Conservation (phyloP, 192 early-diverging fungal species). For the Backusella morwellensis region DNA sequence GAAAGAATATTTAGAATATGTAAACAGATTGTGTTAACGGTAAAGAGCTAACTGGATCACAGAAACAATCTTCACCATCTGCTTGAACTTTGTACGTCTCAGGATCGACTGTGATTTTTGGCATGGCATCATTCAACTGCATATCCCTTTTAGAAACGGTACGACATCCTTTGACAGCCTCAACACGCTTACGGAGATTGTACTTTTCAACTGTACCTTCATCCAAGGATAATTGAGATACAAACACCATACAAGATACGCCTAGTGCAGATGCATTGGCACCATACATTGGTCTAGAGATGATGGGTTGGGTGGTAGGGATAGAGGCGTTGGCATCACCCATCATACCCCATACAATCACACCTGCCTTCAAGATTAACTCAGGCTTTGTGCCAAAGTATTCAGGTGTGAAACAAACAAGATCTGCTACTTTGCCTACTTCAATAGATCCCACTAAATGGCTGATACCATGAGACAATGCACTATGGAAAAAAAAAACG, state of each 20-base stretch:
- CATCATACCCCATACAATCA: constrained; percentile 82
- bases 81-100: constrained; percentile 88
- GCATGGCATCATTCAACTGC: constrained; percentile 79
- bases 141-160: constrained; percentile 80
- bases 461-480: constrained; percentile 82
- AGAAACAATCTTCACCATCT: constrained; percentile 66
- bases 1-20: constrained; percentile 44
- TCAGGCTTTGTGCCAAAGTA: constrained; percentile 90
- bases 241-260: constrained; percentile 74
- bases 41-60: constrained; percentile 68
- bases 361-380: constrained; percentile 86
- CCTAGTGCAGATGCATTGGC: constrained; percentile 58
- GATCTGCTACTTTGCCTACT: constrained; percentile 91
- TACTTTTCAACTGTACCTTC: constrained; percentile 57
- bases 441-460: constrained; percentile 93
- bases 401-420: constrained; percentile 81
- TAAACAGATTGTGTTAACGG: constrained; percentile 71
- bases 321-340: constrained; percentile 96
- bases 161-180: constrained; percentile 74
- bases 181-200: constrained; percentile 63
- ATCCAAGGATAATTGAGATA: constrained; percentile 72
- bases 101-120: constrained; percentile 82
- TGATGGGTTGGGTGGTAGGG: constrained; percentile 89
- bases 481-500: constrained; percentile 42
- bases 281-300: constrained; percentile 85